Evolutionary conservation across 306 rosid species (phyloP).

Genomic region (Parietaria judaica): DNA sequence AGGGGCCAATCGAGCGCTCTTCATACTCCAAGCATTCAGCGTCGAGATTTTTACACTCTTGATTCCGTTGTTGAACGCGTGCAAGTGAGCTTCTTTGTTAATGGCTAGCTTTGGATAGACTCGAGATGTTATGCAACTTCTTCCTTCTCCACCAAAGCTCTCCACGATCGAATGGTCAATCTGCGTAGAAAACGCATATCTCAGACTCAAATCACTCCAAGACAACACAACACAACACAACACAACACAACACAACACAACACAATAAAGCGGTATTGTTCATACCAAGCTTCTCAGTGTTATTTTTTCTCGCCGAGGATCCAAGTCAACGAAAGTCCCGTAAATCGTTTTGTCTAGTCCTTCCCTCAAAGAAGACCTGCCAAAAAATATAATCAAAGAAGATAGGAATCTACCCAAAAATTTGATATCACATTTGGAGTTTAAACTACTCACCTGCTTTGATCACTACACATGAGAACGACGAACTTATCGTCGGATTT

Average conservation of each 20-base stretch:
- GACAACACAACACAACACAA: too few relatives aligned
- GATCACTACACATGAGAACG: slow-evolving; percentile 74
- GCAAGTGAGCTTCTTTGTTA: slow-evolving; percentile 40
- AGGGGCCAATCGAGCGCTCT: slow-evolving; percentile 25
- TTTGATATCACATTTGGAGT: neutral
- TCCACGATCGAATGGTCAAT: slow-evolving; percentile 65
- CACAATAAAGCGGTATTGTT: too few relatives aligned
- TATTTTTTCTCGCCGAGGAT: slow-evolving; percentile 26
- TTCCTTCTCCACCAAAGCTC: slow-evolving; percentile 66
- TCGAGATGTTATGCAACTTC: slow-evolving; percentile 50
- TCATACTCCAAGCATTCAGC: slow-evolving; percentile 64
- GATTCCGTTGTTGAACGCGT: slow-evolving; percentile 54
- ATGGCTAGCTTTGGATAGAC: slow-evolving; percentile 56
- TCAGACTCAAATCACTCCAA: too few relatives aligned
- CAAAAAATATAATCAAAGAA: neutral
- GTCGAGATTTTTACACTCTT: slow-evolving; percentile 27
- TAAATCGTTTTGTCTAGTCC: slow-evolving; percentile 43
- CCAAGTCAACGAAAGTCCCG: slow-evolving; percentile 49
- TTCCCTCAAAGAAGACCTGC: slow-evolving; percentile 53
- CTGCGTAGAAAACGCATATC: slow-evolving; percentile 29
- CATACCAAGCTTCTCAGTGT: slow-evolving; percentile 63
- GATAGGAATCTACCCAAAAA: neutral
- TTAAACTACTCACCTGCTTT: slow-evolving; percentile 39
- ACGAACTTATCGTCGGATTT: slow-evolving; percentile 29
- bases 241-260: too few relatives aligned